phyloP scores from a whole-genome alignment of 208 protist genomes.

The Leishmania tropica region DNA sequence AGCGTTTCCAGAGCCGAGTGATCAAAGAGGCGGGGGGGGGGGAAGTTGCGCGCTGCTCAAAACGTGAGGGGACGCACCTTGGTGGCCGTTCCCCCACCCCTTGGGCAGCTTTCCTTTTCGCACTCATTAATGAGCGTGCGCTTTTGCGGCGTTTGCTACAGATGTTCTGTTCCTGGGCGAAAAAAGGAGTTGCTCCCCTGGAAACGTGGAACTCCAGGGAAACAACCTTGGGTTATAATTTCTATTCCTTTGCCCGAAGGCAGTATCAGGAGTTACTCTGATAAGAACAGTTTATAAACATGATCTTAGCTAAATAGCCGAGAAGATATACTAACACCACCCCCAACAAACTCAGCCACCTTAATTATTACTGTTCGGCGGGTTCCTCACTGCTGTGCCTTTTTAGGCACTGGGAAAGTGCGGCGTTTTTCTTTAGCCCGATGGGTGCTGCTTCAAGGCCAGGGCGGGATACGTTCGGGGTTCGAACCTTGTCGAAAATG shows the following conservation, averaged over 20 bases:
- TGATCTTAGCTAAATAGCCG: constrained; percentile 92
- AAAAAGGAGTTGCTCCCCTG: constrained; percentile 39
- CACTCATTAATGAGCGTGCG: not conserved
- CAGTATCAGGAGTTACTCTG: constrained; percentile 90
- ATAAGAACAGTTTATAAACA: constrained; percentile 92
- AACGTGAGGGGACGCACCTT: no score
- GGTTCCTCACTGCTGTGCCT: no score
- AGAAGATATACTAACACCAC: constrained; percentile 42
- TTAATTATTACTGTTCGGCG: no score
- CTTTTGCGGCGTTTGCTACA: not conserved
- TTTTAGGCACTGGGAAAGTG: no score
- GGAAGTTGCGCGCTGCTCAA: no score
- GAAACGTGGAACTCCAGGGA: constrained; percentile 74
- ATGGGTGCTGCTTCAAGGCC: accelerated
- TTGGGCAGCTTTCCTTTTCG: not conserved
- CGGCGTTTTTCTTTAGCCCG: no score
- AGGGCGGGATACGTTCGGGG: not conserved
- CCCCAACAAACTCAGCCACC: no score
- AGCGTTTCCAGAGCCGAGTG: not conserved
- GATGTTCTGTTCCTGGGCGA: not conserved
- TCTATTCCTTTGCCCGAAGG: constrained; percentile 57
- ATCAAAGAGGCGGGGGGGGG: not conserved
- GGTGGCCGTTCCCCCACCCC: no score
- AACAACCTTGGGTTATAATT: constrained; percentile 47
- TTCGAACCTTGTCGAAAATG: no score